A percentile compares a stretch with the other conserved stretches of the same genome.
Conservation (phyloP, 192 early-diverging fungal genomes). For the Coemansia sp. region DNA sequence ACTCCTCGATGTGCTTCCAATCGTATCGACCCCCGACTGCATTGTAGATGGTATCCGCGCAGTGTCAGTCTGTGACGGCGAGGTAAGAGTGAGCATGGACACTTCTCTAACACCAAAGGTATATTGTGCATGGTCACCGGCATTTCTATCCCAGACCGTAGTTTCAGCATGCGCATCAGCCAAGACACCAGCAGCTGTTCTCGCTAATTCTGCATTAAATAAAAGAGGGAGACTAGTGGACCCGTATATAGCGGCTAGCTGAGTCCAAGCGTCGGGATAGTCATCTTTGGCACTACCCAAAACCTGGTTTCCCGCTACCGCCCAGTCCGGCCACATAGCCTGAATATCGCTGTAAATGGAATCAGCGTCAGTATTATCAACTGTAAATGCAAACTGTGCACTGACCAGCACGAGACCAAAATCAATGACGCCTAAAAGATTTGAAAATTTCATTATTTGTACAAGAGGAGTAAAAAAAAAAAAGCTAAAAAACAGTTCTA, state of each 20-base stretch:
- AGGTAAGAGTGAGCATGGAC: not conserved
- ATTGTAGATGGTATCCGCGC: not conserved
- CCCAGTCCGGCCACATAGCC: slow-evolving; percentile 38
- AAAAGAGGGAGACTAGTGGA: slow-evolving; percentile 12
- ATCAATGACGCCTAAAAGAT: not conserved
- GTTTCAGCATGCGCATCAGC: slow-evolving; percentile 13
- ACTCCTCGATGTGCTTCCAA: too few species aligned
- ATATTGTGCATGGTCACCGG: slow-evolving; percentile 18
- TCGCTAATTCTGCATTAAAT: slow-evolving; percentile 16
- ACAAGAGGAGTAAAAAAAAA: not conserved
- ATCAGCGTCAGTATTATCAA: slow-evolving; percentile 22
- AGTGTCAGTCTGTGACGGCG: not conserved
- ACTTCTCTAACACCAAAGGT: slow-evolving; percentile 16
- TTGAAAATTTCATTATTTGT: not conserved
- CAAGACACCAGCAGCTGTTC: slow-evolving; percentile 20
- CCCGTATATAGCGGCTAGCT: slow-evolving; percentile 30
- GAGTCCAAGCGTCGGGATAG: slow-evolving; percentile 27
- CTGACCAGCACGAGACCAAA: not conserved
- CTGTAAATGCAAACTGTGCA: slow-evolving; percentile 35
- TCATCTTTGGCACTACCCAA: slow-evolving; percentile 18
- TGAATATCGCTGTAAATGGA: slow-evolving; percentile 33
- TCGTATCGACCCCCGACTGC: too few species aligned
- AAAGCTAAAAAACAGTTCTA: not conserved
- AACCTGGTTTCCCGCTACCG: slow-evolving; percentile 25
- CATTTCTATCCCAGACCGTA: slow-evolving; percentile 30